Evolutionary conservation across 345 rosid species (phyloP).

Genomic region (Corymbia maculata): DNA sequence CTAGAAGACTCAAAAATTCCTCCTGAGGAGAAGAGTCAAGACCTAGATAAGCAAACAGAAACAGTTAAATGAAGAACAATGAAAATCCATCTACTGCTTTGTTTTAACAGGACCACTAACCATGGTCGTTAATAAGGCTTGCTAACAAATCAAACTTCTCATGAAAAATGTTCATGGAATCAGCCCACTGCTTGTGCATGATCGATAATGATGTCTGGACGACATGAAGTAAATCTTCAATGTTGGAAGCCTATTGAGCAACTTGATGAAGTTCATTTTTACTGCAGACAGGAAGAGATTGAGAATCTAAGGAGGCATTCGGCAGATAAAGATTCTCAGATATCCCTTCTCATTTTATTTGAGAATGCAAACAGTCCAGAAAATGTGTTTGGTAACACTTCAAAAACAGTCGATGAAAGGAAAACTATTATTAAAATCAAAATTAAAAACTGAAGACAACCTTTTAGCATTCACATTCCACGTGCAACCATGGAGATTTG

Average conservation of each 20-base stretch:
- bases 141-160: conserved; percentile 78
- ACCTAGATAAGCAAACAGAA: conserved; percentile 25
- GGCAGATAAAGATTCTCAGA: neutral
- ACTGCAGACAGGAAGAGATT: conserved; percentile 22
- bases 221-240: conserved; percentile 83
- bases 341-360: neutral
- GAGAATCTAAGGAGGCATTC: neutral
- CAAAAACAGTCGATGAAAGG: neutral
- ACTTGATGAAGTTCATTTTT: conserved; percentile 93
- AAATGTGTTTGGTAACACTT: neutral
- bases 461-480: neutral
- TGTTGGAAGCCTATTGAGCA: conserved; percentile 87
- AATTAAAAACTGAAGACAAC: neutral
- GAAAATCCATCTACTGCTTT: neutral
- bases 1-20: conserved; percentile 87
- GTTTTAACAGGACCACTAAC: conserved; percentile 24
- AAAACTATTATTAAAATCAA: neutral
- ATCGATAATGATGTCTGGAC: conserved; percentile 34
- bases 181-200: conserved; percentile 68
- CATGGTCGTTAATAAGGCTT: conserved; percentile 59
- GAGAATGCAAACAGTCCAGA: neutral
- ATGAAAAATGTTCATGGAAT: conserved; percentile 61
- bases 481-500: neutral
- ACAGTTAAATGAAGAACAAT: neutral
- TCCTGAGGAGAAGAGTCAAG: conserved; percentile 90